Base-by-base conservation (phyloP, 441 rosid genomes). In the Erodium moschatum region DNA sequence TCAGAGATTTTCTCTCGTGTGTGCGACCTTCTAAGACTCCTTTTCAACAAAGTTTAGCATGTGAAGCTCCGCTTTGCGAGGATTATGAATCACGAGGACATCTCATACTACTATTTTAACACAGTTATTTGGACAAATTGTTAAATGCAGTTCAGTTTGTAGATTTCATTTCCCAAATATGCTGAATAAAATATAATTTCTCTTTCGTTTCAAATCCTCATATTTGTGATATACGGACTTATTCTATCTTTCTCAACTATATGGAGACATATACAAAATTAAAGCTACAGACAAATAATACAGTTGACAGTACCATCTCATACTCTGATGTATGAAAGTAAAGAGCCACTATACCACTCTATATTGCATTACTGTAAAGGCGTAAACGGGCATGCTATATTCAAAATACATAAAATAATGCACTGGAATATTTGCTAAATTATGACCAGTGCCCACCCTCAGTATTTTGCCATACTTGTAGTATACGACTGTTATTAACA, bases 341-440 rank as follows among this genome's bases (percentile, higher is more conserved):
- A 81, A 73, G 66, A 75, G n/a, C 44, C 31, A 46, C 60, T 38
- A 70, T 85, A 24, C 15, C 13, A 21, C 35, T 61, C 16, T 24
- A 24, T 61, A 61, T 31, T 24, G 35, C 65, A 61, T 24, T 24
- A 61, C 3, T n/a, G 9, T 61, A 33, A 61, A 61, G 3, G 5
- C n/a, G 9, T 61, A 33, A 61, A 61, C 9, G 5, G 29, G 11
- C 38, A 61, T 4, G 38, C 35, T 61, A 18, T 61, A 61, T 1
- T 61, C 8, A 15, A 24, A 24, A 24, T 50, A 50, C 56, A 50
- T 50, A 50, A 50, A 50, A 50, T 4, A n/a, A 50, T 50, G 56
- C 56, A 50, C 20, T 56, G 62, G 18, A 18, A 56, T 6, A 56
- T 13, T 46, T 52, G 7, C 20, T 52, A 60, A 21, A 21, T 60